phyloP scores from a whole-genome alignment of 441 rosid genomes.

The Corymbia calophylla region DNA sequence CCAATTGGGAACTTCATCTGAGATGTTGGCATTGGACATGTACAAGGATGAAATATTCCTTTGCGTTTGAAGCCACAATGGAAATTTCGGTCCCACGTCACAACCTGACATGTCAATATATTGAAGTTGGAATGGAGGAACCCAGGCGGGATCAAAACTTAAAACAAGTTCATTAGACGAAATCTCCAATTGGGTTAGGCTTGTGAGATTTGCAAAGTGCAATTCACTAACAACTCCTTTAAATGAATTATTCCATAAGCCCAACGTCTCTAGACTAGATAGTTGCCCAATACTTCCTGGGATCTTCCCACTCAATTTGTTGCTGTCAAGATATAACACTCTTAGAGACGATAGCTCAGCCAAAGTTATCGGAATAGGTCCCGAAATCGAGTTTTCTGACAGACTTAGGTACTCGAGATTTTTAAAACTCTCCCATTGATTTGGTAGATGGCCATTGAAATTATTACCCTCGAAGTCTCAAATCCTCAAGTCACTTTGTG shows the following conservation, averaged over 20 bases:
- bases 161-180: not conserved
- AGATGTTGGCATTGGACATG: not conserved
- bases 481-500: not conserved
- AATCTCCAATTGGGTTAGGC: not conserved
- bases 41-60: not conserved
- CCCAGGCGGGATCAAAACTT: not conserved
- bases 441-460: not conserved
- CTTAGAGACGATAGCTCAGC: not conserved
- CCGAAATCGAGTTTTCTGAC: not conserved
- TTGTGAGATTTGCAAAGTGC: not conserved
- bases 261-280: not conserved
- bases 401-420: not conserved
- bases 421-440: not conserved
- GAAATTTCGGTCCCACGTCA: not conserved
- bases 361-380: not conserved
- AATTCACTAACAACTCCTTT: not conserved
- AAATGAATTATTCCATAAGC: too few relatives aligned
- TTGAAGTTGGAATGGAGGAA: not conserved
- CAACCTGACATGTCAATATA: not conserved
- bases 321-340: accelerated
- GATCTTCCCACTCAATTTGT: not conserved
- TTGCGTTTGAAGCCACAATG: not conserved
- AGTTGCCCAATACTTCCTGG: not conserved
- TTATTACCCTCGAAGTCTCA: not conserved
- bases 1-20: not conserved